phyloP scores from a whole-genome alignment of 208 protist species.

The Leishmania gerbilli region DNA sequence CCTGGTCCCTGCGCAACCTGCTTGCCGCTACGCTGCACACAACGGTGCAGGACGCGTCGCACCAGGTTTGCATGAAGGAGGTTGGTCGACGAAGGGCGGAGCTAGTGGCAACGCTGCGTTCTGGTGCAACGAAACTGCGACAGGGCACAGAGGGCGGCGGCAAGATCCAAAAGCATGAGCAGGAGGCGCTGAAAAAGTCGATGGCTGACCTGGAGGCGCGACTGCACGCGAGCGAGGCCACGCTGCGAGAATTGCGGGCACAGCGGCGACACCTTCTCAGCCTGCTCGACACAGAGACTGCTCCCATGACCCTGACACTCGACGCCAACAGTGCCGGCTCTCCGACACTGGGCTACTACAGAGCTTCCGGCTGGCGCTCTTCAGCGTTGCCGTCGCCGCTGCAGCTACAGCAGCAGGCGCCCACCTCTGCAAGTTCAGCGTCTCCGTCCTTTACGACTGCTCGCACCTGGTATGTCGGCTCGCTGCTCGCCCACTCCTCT shows the following conservation, averaged over 20 bases:
- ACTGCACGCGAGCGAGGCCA: conserved; percentile 23
- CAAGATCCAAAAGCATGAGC: background rate
- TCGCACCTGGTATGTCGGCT: conserved; percentile 22
- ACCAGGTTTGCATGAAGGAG: conserved; percentile 16
- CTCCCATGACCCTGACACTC: background rate
- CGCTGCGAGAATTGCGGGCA: conserved; percentile 15
- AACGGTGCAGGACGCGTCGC: conserved; percentile 30
- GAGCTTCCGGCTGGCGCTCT: conserved; percentile 3
- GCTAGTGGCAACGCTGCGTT: conserved; percentile 7
- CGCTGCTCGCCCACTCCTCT: conserved; percentile 24
- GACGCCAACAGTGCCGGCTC: background rate
- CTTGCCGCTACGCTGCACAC: conserved; percentile 54
- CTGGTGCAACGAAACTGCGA: conserved; percentile 9
- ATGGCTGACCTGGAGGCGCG: conserved; percentile 23
- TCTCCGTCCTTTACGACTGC: background rate
- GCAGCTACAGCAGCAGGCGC: background rate
- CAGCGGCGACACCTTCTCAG: conserved; percentile 28
- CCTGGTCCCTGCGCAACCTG: conserved; percentile 57
- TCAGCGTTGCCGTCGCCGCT: background rate
- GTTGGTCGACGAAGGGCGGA: conserved; percentile 8
- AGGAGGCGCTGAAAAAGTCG: conserved; percentile 8
- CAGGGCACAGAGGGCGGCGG: background rate
- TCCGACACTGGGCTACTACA: background rate
- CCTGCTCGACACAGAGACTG: conserved; percentile 5
- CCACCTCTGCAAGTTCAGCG: background rate